Conservation (phyloP, 2,329 filamentous ascomycete species). For the Penicillium oxalicum region DNA sequence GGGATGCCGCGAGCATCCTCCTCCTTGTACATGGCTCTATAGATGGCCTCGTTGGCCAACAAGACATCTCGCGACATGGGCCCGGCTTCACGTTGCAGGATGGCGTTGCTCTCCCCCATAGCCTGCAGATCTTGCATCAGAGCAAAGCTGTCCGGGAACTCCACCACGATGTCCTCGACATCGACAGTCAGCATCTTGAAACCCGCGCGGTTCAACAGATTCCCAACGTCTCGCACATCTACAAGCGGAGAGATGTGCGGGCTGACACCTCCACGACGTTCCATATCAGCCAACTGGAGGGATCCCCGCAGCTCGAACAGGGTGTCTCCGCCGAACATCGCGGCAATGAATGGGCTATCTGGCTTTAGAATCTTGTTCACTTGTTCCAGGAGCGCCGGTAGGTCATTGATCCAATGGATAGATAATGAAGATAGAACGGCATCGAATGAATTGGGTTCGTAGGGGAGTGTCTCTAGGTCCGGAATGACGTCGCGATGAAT, state of each 20-base stretch:
- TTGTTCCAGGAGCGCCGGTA: slow-evolving; percentile 76
- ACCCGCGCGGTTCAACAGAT: slow-evolving; percentile 74
- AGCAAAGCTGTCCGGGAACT: slow-evolving; percentile 83
- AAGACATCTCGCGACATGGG: slow-evolving; percentile 75
- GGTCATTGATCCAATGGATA: slow-evolving; percentile 96
- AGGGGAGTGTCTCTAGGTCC: slow-evolving; percentile 64
- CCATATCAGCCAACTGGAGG: slow-evolving; percentile 84
- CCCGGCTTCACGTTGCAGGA: slow-evolving; percentile 76
- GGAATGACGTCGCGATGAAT: slow-evolving; percentile 70
- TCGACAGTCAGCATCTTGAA: slow-evolving; percentile 97
- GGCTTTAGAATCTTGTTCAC: slow-evolving; percentile 85
- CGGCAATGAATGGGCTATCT: slow-evolving; percentile 84
- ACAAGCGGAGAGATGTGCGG: slow-evolving; percentile 87
- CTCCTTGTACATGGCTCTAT: slow-evolving; percentile 79
- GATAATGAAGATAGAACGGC: slow-evolving; percentile 83
- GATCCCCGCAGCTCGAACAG: slow-evolving; percentile 90
- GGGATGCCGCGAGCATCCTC: slow-evolving; percentile 61
- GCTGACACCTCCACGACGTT: slow-evolving; percentile 83
- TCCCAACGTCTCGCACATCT: slow-evolving; percentile 86
- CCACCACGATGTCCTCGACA: slow-evolving; percentile 92
- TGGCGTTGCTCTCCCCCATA: slow-evolving; percentile 93
- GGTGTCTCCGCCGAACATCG: slow-evolving; percentile 94
- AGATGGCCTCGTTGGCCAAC: slow-evolving; percentile 81
- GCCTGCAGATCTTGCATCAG: slow-evolving; percentile 91
- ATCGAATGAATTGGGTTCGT: slow-evolving; percentile 71